A percentile compares a stretch with the other conserved stretches of the same genome.
phyloP scores from a whole-genome alignment of 192 early-diverging fungal genomes.

The Mortierella alpina region DNA sequence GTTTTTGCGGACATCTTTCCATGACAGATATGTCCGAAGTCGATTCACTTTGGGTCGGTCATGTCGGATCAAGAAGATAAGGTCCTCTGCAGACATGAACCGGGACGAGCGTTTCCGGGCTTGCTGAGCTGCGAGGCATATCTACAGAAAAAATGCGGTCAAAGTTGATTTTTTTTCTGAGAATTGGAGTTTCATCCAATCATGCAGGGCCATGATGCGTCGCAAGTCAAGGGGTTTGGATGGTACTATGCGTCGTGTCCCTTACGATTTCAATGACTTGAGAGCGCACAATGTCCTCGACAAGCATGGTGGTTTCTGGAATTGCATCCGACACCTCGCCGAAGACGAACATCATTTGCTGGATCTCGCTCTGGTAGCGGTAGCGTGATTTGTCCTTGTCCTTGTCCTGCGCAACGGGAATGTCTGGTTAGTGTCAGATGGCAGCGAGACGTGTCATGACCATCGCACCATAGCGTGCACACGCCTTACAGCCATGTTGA shows the following conservation, averaged over 20 bases:
- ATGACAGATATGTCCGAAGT: conserved; percentile 88
- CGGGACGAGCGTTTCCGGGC: conserved; percentile 84
- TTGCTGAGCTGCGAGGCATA: conserved; percentile 88
- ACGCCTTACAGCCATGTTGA: background rate
- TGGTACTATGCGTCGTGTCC: background rate
- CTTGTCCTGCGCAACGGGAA: conserved; percentile 8
- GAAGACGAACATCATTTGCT: conserved; percentile 99
- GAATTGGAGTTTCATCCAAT: background rate
- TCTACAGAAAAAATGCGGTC: conserved; percentile 53
- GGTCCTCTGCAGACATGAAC: conserved; percentile 87
- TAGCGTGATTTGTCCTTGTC: conserved; percentile 54
- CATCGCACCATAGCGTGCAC: background rate
- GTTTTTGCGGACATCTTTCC: conserved; percentile 96
- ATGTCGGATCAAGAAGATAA: conserved; percentile 97
- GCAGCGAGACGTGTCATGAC: too few relatives aligned
- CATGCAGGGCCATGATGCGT: background rate
- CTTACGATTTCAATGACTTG: conserved; percentile 95
- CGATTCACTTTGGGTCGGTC: conserved; percentile 94
- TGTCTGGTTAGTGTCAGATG: background rate
- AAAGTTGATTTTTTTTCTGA: background rate
- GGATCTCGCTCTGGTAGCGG: conserved; percentile 82
- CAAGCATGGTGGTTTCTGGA: conserved; percentile 87
- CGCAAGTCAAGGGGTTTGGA: background rate
- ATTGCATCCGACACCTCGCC: conserved; percentile 93
- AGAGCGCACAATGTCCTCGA: conserved; percentile 95